Evolutionary conservation across 257 asterid species (phyloP).

Genomic region (Solanum chiquidenum): DNA sequence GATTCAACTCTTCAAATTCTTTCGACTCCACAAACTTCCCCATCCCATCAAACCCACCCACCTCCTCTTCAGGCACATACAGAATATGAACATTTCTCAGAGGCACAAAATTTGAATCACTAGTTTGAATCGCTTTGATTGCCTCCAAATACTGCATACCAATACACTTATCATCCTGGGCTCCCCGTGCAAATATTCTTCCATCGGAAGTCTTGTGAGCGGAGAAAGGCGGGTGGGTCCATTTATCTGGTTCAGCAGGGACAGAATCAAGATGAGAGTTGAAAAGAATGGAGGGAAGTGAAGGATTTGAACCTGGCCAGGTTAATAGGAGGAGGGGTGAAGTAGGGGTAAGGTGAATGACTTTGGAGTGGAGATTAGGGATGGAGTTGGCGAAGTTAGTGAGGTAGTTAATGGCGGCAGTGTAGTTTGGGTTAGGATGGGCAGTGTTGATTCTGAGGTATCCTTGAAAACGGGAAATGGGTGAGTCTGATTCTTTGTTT

Average conservation of each 20-base stretch:
- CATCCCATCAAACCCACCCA: constrained; percentile 92
- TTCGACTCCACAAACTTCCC: constrained; percentile 42
- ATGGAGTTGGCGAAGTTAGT: constrained; percentile 50
- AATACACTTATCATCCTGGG: constrained; percentile 89
- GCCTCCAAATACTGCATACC: constrained; percentile 83
- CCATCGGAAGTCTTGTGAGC: constrained; percentile 53
- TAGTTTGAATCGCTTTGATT: constrained; percentile 16
- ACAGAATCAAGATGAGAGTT: constrained; percentile 93
- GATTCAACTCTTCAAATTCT: constrained; percentile 47
- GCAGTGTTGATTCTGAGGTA: constrained; percentile 84
- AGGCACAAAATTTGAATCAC: constrained; percentile 17
- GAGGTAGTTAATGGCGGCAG: constrained; percentile 56
- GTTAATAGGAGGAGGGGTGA: constrained; percentile 75
- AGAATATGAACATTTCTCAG: constrained; percentile 49
- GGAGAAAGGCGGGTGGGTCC: constrained; percentile 71
- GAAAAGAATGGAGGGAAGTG: constrained; percentile 62
- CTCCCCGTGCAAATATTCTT: constrained; percentile 74
- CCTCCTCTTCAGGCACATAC: constrained; percentile 81
- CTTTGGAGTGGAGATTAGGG: constrained; percentile 34
- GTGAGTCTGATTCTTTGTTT: constrained; percentile 9
- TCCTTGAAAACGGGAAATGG: constrained; percentile 51
- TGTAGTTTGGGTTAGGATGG: constrained; percentile 72
- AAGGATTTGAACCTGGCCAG: constrained; percentile 64
- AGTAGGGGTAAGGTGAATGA: constrained; percentile 29
- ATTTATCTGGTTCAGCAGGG: constrained; percentile 79